These are phyloP conservation scores for Bidens hawaiensis DNA, from an alignment of 140 eudicot genomes.

Conservation along the genomic window DNA sequence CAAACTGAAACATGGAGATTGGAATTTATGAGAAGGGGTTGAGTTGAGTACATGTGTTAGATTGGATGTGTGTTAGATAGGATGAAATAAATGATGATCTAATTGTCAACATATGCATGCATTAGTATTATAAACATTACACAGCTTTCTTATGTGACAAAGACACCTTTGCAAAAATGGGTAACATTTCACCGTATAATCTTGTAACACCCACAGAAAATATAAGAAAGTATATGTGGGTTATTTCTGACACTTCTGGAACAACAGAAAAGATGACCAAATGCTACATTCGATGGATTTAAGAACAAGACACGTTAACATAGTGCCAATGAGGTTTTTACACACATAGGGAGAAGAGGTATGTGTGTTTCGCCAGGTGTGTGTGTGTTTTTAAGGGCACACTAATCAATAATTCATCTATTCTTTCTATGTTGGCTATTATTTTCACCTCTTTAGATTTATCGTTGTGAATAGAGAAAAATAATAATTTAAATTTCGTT, in stretches of 20 bases:
- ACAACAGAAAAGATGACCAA: too few relatives aligned
- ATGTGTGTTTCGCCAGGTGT: constrained; percentile 18
- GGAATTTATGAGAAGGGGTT: too few relatives aligned
- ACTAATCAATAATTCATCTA: constrained; percentile 6
- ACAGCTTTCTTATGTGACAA: too few relatives aligned
- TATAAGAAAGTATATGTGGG: not conserved
- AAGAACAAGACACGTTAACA: constrained; percentile 19
- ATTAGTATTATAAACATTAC: too few relatives aligned
- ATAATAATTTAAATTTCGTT: too few relatives aligned
- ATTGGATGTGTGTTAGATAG: too few relatives aligned
- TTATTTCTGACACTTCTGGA: not conserved
- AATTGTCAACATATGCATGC: constrained; percentile 4
- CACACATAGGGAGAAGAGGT: constrained; percentile 1
- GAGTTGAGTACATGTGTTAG: too few relatives aligned
- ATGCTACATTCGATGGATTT: too few relatives aligned
- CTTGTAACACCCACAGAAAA: not conserved
- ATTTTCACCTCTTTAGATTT: too few relatives aligned
- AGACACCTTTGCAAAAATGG: too few relatives aligned
- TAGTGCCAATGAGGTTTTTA: constrained; percentile 15
- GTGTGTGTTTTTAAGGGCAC: constrained; percentile 30
- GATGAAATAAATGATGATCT: constrained; percentile 7
- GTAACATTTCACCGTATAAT: not conserved
- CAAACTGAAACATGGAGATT: constrained; percentile 12
- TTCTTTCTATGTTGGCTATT: not conserved
- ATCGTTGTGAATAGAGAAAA: too few relatives aligned